Evolutionary conservation across 176 grass and related monocot genomes (phyloP).

Genomic region (Oryza meyeriana): DNA sequence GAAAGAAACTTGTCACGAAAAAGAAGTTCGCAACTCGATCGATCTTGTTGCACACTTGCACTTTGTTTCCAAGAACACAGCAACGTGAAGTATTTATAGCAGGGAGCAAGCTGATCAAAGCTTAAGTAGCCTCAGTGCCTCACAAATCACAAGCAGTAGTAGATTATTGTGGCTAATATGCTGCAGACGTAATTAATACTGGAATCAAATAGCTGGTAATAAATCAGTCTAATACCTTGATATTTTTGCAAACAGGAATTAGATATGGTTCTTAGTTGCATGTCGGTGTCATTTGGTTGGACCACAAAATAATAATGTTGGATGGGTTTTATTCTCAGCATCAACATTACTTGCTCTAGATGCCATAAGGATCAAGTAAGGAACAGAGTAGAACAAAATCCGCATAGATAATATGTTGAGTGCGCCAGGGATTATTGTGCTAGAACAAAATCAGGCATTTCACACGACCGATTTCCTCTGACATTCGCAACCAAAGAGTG

Average conservation of each 20-base stretch:
- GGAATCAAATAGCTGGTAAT: neutral
- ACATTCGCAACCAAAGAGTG: neutral
- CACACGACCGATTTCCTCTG: neutral
- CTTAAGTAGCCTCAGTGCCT: neutral
- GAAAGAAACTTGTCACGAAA: neutral
- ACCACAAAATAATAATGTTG: neutral
- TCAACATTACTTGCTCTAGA: neutral
- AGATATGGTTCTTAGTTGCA: slow-evolving; percentile 3
- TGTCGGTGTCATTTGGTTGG: slow-evolving; percentile 8
- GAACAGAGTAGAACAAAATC: neutral
- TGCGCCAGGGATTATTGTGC: neutral
- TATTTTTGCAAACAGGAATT: slow-evolving; percentile 16
- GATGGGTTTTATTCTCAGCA: slow-evolving; percentile 19
- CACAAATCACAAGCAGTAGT: neutral
- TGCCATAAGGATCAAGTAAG: neutral
- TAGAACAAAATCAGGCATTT: neutral
- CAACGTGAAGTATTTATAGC: slow-evolving; percentile 39
- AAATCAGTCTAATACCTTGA: neutral
- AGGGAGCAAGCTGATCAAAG: neutral
- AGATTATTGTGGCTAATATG: neutral
- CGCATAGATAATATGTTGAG: neutral
- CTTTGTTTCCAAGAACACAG: neutral
- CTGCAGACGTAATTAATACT: neutral
- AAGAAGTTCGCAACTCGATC: neutral
- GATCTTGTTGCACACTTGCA: neutral